Evolutionary conservation across 345 rosid species (phyloP).

Genomic region (Salix arbutifolia): DNA sequence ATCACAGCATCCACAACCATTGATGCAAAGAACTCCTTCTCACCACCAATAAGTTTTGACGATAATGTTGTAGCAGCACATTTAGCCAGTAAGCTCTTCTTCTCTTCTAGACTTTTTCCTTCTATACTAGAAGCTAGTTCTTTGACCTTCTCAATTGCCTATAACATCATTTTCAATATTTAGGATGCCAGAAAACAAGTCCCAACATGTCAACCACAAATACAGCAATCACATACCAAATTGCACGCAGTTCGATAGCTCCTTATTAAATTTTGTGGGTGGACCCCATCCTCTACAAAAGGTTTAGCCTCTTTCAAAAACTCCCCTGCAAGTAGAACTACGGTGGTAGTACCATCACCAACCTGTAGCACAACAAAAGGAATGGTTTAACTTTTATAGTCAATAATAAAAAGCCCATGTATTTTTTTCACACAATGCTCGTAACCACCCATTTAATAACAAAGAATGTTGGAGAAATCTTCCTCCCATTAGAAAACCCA

Average conservation of each 20-base stretch:
- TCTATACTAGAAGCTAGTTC: constrained; percentile 82
- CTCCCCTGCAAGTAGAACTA: constrained; percentile 88
- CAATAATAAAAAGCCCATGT: neutral
- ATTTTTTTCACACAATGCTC: neutral
- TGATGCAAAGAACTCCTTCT: constrained; percentile 85
- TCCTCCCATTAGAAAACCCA: neutral
- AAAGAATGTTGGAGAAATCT: neutral
- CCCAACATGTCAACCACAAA: neutral
- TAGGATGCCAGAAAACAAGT: neutral
- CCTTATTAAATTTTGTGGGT: constrained; percentile 82
- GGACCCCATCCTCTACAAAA: constrained; percentile 94
- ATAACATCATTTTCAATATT: neutral
- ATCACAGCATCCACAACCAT: constrained; percentile 96
- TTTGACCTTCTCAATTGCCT: constrained; percentile 87
- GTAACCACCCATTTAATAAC: neutral
- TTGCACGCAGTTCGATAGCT: constrained; percentile 81
- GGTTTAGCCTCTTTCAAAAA: constrained; percentile 97
- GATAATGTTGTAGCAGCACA: constrained; percentile 96
- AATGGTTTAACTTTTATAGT: neutral
- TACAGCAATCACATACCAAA: constrained; percentile 35
- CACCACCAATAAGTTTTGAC: constrained; percentile 97
- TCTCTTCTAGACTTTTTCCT: constrained; percentile 87
- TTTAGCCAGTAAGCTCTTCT: constrained; percentile 77
- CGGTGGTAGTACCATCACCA: constrained; percentile 98
- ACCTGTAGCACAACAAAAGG: constrained; percentile 45